A percentile compares a stretch with the other conserved stretches of the same genome.
Conservation (phyloP, 2,329 filamentous ascomycete species). For the Colletotrichum spaethianum region DNA sequence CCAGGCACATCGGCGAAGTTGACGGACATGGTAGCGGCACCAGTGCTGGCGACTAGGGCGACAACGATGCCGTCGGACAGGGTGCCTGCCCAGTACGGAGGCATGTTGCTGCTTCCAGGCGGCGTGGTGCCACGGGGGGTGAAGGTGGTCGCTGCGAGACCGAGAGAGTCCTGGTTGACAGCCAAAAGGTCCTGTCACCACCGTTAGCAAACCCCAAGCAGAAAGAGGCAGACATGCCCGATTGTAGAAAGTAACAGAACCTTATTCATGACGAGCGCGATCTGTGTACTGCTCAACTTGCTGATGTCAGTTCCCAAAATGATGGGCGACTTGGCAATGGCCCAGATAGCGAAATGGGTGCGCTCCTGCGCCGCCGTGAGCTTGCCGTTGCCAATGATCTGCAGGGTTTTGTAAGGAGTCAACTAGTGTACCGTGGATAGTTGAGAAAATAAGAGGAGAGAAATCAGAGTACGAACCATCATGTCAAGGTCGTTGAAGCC, state of each 20-base stretch:
- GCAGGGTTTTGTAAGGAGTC: slow-evolving; percentile 43
- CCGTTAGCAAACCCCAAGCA: not conserved
- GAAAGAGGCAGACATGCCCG: not conserved
- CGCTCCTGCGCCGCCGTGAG: slow-evolving; percentile 55
- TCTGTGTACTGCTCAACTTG: slow-evolving; percentile 23
- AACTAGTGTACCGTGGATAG: not conserved
- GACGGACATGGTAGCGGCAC: not conserved
- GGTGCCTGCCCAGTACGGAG: not conserved
- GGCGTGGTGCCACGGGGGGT: not conserved
- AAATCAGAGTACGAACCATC: slow-evolving; percentile 44
- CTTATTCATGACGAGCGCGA: not conserved
- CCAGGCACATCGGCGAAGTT: not conserved
- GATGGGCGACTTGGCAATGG: slow-evolving; percentile 59
- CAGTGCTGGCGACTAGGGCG: not conserved
- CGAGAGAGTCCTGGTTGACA: not conserved
- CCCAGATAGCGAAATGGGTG: slow-evolving; percentile 61
- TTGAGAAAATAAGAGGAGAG: not conserved
- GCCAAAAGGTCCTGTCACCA: not conserved
- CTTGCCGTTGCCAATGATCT: slow-evolving; percentile 22
- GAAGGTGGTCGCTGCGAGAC: not conserved
- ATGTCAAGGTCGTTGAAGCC: slow-evolving; percentile 54
- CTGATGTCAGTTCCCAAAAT: slow-evolving; percentile 57
- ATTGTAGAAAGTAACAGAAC: not conserved
- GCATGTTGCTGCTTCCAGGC: not conserved
- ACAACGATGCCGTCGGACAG: not conserved